These are phyloP conservation scores for Xerocomus spinulosus DNA, from an alignment of 768 basidiomycete species.

Conservation along the genomic window DNA sequence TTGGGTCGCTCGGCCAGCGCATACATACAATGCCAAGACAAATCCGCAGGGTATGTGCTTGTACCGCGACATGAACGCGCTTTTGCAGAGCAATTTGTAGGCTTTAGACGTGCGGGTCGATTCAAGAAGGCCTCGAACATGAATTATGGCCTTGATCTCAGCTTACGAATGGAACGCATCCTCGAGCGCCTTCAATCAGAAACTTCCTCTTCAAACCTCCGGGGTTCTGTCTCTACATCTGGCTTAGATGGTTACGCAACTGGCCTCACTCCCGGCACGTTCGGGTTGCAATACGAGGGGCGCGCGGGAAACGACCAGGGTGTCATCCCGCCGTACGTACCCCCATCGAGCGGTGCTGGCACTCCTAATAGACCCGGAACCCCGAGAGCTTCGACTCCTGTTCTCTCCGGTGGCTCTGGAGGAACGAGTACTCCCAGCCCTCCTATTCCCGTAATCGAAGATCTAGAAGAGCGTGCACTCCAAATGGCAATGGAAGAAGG, in stretches of 20 bases:
- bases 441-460: constrained; percentile 26
- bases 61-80: constrained; percentile 33
- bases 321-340: constrained; percentile 20
- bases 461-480: constrained; percentile 47
- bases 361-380: constrained; percentile 27
- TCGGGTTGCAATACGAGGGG: constrained; percentile 65
- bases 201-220: constrained; percentile 17
- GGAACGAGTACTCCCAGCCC: constrained; percentile 7
- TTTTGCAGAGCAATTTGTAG: constrained; percentile 6
- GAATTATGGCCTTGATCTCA: constrained; percentile 66
- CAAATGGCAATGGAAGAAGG: constrained; percentile 50
- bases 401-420: constrained; percentile 3
- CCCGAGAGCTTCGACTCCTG: constrained; percentile 15
- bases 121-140: constrained; percentile 96
- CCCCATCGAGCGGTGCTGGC: constrained; percentile 17
- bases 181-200: constrained; percentile 29
- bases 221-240: constrained; percentile 22
- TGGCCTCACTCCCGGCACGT: constrained; percentile 37
- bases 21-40: constrained; percentile 39
- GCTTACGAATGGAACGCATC: constrained; percentile 33
- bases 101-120: constrained; percentile 52
- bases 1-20: constrained; percentile 56
- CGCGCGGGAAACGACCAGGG: constrained; percentile 56
- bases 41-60: constrained; percentile 41
- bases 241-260: constrained; percentile 19